Evolutionary conservation across 768 basidiomycete species (phyloP).

Genomic region (Crepidotus variabilis): DNA sequence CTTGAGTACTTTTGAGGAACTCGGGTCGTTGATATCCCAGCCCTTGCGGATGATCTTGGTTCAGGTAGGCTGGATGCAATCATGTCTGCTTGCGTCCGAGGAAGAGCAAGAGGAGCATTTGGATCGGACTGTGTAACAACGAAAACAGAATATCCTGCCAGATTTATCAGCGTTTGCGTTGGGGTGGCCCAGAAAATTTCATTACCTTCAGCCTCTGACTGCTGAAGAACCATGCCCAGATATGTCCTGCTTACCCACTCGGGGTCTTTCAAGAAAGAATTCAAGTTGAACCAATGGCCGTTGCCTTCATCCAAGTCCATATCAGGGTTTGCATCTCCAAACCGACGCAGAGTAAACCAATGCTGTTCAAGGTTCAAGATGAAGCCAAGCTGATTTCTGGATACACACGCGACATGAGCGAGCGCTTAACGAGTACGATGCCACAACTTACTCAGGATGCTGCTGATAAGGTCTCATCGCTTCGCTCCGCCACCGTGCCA

Average conservation of each 20-base stretch:
- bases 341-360: constrained; percentile 86
- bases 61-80: constrained; percentile 63
- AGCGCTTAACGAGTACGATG: constrained; percentile 8
- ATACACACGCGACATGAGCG: constrained; percentile 1
- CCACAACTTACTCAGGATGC: constrained; percentile 63
- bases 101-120: constrained; percentile 46
- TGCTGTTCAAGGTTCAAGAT: constrained; percentile 84
- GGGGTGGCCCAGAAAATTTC: not conserved
- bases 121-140: constrained; percentile 66
- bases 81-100: constrained; percentile 69
- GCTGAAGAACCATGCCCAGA: constrained; percentile 81
- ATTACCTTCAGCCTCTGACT: constrained; percentile 81
- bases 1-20: not conserved
- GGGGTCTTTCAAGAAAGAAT: constrained; percentile 66
- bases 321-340: constrained; percentile 51
- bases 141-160: constrained; percentile 76
- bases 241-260: constrained; percentile 85
- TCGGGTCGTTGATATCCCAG: constrained; percentile 2
- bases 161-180: no score
- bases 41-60: constrained; percentile 31
- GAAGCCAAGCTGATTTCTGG: constrained; percentile 79
- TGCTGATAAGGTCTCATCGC: constrained; percentile 74
- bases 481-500: constrained; percentile 83
- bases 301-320: constrained; percentile 39
- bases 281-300: constrained; percentile 87